Conservation (phyloP, 2,329 filamentous ascomycete species). For the Pseudogymnoascus sp. region DNA sequence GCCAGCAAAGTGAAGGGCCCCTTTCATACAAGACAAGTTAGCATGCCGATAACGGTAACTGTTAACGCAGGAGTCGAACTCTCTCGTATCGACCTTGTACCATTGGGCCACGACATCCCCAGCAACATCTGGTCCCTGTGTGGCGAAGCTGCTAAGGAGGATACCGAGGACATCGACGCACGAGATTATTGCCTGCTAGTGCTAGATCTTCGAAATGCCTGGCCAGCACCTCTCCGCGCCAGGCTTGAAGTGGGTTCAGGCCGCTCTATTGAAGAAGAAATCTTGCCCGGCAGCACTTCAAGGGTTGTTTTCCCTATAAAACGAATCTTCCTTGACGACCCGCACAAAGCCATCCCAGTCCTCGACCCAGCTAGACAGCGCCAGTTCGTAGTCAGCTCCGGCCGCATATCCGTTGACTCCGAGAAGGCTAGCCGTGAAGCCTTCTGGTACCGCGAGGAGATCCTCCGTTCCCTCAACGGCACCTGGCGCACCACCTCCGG, state of each 20-base stretch:
- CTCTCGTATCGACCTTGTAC: slow-evolving; percentile 67
- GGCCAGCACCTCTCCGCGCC: slow-evolving; percentile 71
- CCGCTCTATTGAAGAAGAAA: slow-evolving; percentile 36
- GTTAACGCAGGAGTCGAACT: slow-evolving; percentile 88
- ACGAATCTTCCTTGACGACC: slow-evolving; percentile 66
- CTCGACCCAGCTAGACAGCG: slow-evolving; percentile 74
- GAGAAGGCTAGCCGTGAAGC: slow-evolving; percentile 72
- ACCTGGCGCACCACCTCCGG: slow-evolving; percentile 55
- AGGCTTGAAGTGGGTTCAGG: slow-evolving; percentile 38
- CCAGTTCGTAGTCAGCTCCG: slow-evolving; percentile 84
- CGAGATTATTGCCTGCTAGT: slow-evolving; percentile 70
- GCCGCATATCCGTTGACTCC: slow-evolving; percentile 67
- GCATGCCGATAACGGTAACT: slow-evolving; percentile 73
- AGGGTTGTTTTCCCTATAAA: slow-evolving; percentile 69
- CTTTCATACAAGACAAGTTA: slow-evolving; percentile 79
- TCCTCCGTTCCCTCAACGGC: slow-evolving; percentile 62
- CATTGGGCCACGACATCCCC: slow-evolving; percentile 60
- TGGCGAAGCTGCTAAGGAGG: slow-evolving; percentile 24
- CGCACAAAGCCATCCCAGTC: slow-evolving; percentile 68
- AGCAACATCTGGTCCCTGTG: slow-evolving; percentile 46
- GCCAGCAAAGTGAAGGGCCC: slow-evolving; percentile 58
- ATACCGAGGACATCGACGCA: slow-evolving; percentile 31
- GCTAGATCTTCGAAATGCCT: slow-evolving; percentile 80
- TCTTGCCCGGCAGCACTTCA: slow-evolving; percentile 60
- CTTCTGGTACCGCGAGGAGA: slow-evolving; percentile 84